These are phyloP conservation scores for Diaporthe nobilis DNA, from an alignment of 2,329 filamentous ascomycete genomes.

Conservation along the genomic window DNA sequence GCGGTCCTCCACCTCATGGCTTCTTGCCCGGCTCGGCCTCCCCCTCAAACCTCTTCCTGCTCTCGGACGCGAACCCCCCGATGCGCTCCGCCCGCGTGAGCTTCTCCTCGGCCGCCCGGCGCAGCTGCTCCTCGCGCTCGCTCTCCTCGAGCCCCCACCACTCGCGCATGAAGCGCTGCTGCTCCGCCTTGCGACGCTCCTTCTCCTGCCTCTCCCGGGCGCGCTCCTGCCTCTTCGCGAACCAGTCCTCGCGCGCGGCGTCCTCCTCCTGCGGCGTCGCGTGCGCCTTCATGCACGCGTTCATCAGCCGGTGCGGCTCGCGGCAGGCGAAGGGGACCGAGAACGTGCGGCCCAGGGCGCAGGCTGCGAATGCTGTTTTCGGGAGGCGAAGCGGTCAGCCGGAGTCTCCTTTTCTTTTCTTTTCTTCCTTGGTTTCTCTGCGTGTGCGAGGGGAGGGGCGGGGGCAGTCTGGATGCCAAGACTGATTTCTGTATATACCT, in stretches of 20 bases:
- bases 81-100: slow-evolving; percentile 65
- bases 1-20: slow-evolving; percentile 21
- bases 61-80: slow-evolving; percentile 64
- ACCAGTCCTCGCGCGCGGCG: slow-evolving; percentile 93
- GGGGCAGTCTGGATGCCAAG: background rate
- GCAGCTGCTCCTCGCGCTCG: slow-evolving; percentile 63
- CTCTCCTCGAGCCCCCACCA: slow-evolving; percentile 76
- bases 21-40: slow-evolving; percentile 33
- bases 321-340: slow-evolving; percentile 91
- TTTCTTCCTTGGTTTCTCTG: background rate
- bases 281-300: slow-evolving; percentile 90
- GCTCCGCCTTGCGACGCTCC: slow-evolving; percentile 70
- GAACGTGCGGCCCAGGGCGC: slow-evolving; percentile 87
- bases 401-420: background rate
- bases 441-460: background rate
- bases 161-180: slow-evolving; percentile 75
- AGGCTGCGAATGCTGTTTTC: slow-evolving; percentile 85
- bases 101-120: slow-evolving; percentile 68
- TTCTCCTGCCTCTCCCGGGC: slow-evolving; percentile 76
- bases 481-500: slow-evolving; percentile 61
- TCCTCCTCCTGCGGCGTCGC: slow-evolving; percentile 90
- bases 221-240: slow-evolving; percentile 80
- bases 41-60: slow-evolving; percentile 49
- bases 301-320: slow-evolving; percentile 86
- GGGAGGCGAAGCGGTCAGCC: background rate